A percentile compares a stretch with the other conserved stretches of the same genome.
phyloP scores from a whole-genome alignment of 306 rosid genomes.

The Ochetophila trinervis region DNA sequence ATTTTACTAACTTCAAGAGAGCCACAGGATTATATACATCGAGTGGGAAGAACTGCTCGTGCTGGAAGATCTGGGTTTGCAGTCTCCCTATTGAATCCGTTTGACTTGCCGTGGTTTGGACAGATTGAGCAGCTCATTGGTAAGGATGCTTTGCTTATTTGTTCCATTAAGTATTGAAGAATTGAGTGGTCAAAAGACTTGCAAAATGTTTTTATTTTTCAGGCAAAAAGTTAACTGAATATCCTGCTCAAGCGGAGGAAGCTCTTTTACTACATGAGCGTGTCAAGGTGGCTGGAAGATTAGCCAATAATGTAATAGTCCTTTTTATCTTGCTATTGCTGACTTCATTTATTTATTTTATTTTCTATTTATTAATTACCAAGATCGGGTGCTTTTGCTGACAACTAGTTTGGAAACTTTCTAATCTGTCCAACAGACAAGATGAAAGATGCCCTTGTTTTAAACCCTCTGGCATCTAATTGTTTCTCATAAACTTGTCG shows the following conservation, averaged over 20 bases:
- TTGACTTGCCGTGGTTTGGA: constrained; percentile 70
- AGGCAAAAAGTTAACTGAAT: constrained; percentile 69
- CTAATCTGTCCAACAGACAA: too few relatives aligned
- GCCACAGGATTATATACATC: constrained; percentile 78
- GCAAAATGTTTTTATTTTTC: constrained; percentile 13
- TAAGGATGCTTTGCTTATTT: constrained; percentile 27
- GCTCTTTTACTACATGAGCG: constrained; percentile 65
- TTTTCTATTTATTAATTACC: too few relatives aligned
- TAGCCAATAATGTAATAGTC: constrained; percentile 50
- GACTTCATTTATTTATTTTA: too few relatives aligned
- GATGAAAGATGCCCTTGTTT: too few relatives aligned
- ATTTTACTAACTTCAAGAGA: constrained; percentile 20
- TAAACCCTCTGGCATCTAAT: too few relatives aligned
- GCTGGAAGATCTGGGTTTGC: constrained; percentile 89
- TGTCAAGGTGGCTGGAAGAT: constrained; percentile 69
- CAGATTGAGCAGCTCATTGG: constrained; percentile 87
- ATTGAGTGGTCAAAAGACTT: constrained; percentile 5
- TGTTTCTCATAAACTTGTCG: too few relatives aligned
- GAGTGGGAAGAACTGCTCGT: constrained; percentile 96
- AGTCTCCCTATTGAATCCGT: constrained; percentile 74
- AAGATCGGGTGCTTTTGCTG: too few relatives aligned
- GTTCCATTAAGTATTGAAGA: neutral
- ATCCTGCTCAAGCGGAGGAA: constrained; percentile 62
- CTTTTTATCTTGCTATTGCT: constrained; percentile 35
- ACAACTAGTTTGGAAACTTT: too few relatives aligned